Evolutionary conservation across 2,329 filamentous ascomycete species (phyloP).

Genomic region (Huntiella omanensis): DNA sequence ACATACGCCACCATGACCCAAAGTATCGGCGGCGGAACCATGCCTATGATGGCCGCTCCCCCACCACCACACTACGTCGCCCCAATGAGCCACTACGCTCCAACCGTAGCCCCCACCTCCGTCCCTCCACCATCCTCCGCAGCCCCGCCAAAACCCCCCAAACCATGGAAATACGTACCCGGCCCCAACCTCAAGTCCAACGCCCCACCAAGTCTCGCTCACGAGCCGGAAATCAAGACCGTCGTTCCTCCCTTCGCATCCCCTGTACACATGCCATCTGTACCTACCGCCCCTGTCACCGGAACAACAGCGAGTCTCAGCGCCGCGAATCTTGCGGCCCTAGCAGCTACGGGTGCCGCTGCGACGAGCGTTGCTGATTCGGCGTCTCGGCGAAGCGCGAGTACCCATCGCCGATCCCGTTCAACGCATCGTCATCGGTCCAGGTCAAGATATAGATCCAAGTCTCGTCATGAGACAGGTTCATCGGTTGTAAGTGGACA

Average conservation of each 20-base stretch:
- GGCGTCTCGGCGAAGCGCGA: not conserved
- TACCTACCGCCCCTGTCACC: conserved; percentile 9
- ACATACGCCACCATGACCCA: conserved; percentile 3
- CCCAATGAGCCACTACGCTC: not conserved
- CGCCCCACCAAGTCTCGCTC: not conserved
- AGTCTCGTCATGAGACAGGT: not conserved
- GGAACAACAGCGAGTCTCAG: conserved; percentile 14
- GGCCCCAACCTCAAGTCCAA: not conserved
- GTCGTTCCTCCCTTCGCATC: not conserved
- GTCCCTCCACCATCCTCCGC: not conserved
- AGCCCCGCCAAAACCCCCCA: not conserved
- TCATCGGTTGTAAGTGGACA: conserved; percentile 2
- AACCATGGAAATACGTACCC: conserved; percentile 1
- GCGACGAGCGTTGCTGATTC: not conserved
- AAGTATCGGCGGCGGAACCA: not conserved
- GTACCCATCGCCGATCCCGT: conserved; percentile 1
- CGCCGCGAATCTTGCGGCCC: conserved; percentile 19
- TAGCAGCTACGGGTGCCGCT: conserved; percentile 13
- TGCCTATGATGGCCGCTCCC: not conserved
- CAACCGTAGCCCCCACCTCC: not conserved
- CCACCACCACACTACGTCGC: not conserved
- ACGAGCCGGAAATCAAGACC: not conserved
- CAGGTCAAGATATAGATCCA: not conserved
- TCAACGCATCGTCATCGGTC: conserved; percentile 1
- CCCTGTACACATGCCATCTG: conserved; percentile 8